Evolutionary conservation across 768 basidiomycete genomes (phyloP).

Genomic region (Pleurotus tuber-regium): DNA sequence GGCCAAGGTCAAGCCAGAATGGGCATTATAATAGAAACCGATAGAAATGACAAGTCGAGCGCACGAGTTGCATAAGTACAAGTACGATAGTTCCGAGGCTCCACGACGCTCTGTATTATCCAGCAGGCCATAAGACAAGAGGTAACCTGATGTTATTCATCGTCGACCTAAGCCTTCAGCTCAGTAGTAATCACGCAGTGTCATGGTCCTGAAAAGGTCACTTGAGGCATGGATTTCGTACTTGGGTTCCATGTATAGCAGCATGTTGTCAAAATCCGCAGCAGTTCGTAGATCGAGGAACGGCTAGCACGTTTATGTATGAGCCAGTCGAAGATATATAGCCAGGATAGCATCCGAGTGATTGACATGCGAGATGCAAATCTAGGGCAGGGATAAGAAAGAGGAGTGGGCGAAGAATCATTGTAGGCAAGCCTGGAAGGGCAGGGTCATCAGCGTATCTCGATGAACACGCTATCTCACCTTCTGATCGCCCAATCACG

Average conservation of each 20-base stretch:
- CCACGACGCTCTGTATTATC: not conserved
- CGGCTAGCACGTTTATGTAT: not conserved
- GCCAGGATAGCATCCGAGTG: no score
- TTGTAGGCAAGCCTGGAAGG: not conserved
- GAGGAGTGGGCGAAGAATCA: no score
- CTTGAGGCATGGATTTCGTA: slow-evolving; percentile 3
- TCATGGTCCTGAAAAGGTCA: not conserved
- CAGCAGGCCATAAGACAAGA: no score
- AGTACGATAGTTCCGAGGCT: not conserved
- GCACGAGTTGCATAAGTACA: not conserved
- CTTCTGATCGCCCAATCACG: slow-evolving; percentile 1
- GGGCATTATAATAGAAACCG: slow-evolving; percentile 5
- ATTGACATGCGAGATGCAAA: no score
- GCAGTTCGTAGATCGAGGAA: slow-evolving; percentile 7
- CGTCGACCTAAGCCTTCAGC: no score
- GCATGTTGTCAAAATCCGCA: slow-evolving; percentile 1
- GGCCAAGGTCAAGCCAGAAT: not conserved
- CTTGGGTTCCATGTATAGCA: not conserved
- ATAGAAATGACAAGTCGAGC: no score
- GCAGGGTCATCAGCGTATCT: not conserved
- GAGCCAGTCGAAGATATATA: no score
- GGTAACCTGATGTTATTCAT: no score
- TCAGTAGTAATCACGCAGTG: no score
- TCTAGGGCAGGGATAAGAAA: no score
- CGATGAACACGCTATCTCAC: not conserved